Evolutionary conservation across 192 early-diverging fungal species (phyloP).

Genomic region (Coemansia reversa): DNA sequence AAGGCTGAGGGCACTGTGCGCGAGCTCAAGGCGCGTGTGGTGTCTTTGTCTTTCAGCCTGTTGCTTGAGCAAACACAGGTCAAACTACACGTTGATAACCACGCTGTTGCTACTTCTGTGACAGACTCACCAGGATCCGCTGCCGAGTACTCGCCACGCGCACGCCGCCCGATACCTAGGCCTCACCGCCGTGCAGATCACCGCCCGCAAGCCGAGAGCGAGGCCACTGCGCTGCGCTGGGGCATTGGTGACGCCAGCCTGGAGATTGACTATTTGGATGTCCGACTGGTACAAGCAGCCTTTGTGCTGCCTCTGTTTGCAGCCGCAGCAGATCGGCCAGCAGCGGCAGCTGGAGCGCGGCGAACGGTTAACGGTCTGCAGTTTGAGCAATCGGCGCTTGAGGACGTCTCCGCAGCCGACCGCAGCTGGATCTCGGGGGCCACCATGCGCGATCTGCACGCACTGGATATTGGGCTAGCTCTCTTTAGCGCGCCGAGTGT

Average conservation of each 20-base stretch:
- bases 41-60: slow-evolving; percentile 49
- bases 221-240: slow-evolving; percentile 50
- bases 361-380: slow-evolving; percentile 24
- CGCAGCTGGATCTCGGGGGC: slow-evolving; percentile 37
- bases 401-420: slow-evolving; percentile 24
- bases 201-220: background rate
- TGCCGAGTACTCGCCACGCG: background rate
- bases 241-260: slow-evolving; percentile 53
- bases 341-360: background rate
- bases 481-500: slow-evolving; percentile 44
- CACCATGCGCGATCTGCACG: slow-evolving; percentile 48
- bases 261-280: slow-evolving; percentile 55
- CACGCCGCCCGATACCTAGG: too few species aligned
- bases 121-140: background rate
- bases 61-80: slow-evolving; percentile 46
- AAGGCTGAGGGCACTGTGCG: slow-evolving; percentile 50
- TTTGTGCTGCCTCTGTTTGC: slow-evolving; percentile 50
- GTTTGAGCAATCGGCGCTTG: slow-evolving; percentile 24
- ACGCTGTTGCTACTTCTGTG: background rate
- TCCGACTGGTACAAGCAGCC: slow-evolving; percentile 47
- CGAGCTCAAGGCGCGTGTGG: slow-evolving; percentile 51
- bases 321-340: slow-evolving; percentile 13
- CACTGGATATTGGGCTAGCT: slow-evolving; percentile 41
- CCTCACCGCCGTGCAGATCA: too few species aligned
- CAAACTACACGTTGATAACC: slow-evolving; percentile 29